phyloP scores from a whole-genome alignment of 163 green algal species.

The Scenedesmus sp. region DNA sequence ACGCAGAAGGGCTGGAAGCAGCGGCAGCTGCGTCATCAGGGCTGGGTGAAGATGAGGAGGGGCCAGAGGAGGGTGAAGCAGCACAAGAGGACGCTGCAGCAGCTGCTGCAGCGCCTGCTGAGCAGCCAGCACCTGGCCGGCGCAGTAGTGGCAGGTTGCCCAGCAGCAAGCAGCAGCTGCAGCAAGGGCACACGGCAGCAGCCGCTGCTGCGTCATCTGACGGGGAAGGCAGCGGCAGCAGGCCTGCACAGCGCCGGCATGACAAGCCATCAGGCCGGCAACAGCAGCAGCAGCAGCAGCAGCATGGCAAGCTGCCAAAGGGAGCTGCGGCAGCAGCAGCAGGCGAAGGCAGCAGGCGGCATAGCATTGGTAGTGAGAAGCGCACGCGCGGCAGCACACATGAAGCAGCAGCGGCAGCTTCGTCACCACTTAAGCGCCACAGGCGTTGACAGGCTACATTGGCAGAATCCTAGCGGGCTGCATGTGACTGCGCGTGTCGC shows the following conservation, averaged over 20 bases:
- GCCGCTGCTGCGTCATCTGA: not conserved
- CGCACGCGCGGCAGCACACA: not conserved
- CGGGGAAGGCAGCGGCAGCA: not conserved
- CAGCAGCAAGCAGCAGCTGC: not conserved
- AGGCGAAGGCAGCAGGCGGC: not conserved
- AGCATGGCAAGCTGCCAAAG: not conserved
- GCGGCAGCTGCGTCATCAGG: not conserved
- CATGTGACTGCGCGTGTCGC: no score
- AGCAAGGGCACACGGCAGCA: not conserved
- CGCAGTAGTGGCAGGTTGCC: not conserved
- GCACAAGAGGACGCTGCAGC: not conserved
- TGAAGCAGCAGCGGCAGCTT: not conserved
- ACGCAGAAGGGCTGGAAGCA: not conserved
- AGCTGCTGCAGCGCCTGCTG: not conserved
- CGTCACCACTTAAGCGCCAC: not conserved
- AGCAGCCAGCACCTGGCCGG: not conserved
- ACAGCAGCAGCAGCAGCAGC: constrained; percentile 2
- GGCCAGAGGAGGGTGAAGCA: not conserved
- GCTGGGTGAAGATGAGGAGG: not conserved
- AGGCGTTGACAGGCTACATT: not conserved
- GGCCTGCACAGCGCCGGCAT: not conserved
- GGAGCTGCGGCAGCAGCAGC: not conserved
- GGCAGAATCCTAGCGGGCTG: no score
- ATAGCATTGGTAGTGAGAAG: not conserved
- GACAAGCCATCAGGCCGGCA: not conserved